Base-by-base conservation (phyloP, 1,284 basidiomycete species). In the Afroboletus lepidellus region DNA sequence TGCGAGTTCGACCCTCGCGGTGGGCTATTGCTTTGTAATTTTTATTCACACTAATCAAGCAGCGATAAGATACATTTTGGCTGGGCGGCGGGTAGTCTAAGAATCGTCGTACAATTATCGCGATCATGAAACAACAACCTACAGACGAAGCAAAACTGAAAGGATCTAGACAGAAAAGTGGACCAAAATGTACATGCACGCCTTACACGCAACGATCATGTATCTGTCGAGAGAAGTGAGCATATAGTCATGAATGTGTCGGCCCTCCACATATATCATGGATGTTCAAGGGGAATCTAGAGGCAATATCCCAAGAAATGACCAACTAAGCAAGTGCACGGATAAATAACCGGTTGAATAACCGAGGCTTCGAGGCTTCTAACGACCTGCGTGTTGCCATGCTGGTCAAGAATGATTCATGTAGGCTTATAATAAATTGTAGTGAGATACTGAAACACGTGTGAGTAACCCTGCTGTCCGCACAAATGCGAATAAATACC, bases 1-100 rank as follows among this genome's bases (percentile, higher is more conserved):
- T 90, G 87, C 84, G 84, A 87, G 86, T 90, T 90, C 86, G 87
- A 90, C 85, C 85, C 87, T 88, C 86, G 84, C 86, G 85, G 85
- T 89, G 86, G 86, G 84, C 86, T 88, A 85, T 44, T 27, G 6
- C 37, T 42, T 30, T 41, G 3, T 2, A 34, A 7, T 8, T 23
- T 41, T 39, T 45, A 44, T 41, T 23, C 21, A 3, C 12, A 12
- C 6, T 24, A 9, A 42, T 47, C 29, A 34, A 27, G 34, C 9
- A 23, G 23, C 15, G 38, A 53, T 45, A 52, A 39, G 42, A 55
- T 60, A 54, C 61, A 60, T 58, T 52, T 51, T 50, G 46, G 29
- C n/a, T 38, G 45, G 34, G 18, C 27, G 48, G 42, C 46, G 47
- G 52, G 51, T 52, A 64, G 50, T 70, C 62, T 70, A 65, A 53